Evolutionary conservation across 2,329 filamentous ascomycete genomes (phyloP).

Genomic region (Epichloe scottii): DNA sequence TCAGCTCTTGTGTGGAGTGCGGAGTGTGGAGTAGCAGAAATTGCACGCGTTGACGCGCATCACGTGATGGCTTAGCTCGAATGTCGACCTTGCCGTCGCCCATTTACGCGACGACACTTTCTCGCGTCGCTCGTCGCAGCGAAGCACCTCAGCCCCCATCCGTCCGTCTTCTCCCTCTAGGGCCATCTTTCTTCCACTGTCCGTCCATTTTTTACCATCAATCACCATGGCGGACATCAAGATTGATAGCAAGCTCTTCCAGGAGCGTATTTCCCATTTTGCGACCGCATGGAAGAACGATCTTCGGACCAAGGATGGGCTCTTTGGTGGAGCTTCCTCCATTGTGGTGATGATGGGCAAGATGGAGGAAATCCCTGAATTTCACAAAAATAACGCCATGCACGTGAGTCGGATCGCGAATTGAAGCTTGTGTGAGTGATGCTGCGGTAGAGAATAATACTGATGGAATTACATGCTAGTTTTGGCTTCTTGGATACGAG

Average conservation of each 20-base stretch:
- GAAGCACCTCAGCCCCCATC: constrained; percentile 11
- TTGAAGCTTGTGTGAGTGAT: background rate
- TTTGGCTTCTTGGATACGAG: constrained; percentile 97
- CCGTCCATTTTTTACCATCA: constrained; percentile 20
- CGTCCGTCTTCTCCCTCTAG: constrained; percentile 7
- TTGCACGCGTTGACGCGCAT: constrained; percentile 14
- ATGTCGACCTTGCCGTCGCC: constrained; percentile 9
- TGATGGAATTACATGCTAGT: constrained; percentile 38
- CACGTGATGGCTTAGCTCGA: constrained; percentile 19
- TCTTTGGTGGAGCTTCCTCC: constrained; percentile 78
- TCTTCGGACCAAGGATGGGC: constrained; percentile 72
- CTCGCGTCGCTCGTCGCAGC: constrained; percentile 22
- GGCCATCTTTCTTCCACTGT: constrained; percentile 10
- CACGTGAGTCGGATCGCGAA: constrained; percentile 49
- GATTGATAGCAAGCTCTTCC: constrained; percentile 89
- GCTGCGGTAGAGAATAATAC: background rate
- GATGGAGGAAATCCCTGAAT: constrained; percentile 74
- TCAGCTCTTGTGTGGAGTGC: too few relatives aligned
- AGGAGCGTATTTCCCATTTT: constrained; percentile 81
- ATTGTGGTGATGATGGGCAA: constrained; percentile 91
- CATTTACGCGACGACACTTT: constrained; percentile 31
- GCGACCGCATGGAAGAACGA: constrained; percentile 92
- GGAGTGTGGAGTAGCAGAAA: background rate
- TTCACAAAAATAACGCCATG: constrained; percentile 92
- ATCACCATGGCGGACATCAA: constrained; percentile 67